Evolutionary conservation across 805 yeast genomes (phyloP).

Genomic region (Candida quercuum): DNA sequence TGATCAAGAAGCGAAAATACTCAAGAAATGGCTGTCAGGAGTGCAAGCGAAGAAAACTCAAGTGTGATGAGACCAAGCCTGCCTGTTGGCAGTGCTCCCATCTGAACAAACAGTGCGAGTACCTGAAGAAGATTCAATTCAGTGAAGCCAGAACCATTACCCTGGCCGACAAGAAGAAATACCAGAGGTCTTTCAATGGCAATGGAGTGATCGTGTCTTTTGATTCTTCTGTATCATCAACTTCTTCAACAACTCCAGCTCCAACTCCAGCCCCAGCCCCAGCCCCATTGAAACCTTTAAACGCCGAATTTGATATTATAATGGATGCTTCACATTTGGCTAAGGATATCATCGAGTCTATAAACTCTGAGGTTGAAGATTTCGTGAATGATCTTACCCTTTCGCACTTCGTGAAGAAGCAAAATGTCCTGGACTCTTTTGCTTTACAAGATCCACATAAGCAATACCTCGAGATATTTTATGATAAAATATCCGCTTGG

Average conservation of each 20-base stretch:
- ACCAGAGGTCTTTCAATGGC: too few species aligned
- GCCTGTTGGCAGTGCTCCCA: constrained; percentile 36
- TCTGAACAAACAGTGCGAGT: constrained; percentile 32
- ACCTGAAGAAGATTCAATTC: constrained; percentile 25
- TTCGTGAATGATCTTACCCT: constrained; percentile 14
- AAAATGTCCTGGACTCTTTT: constrained; percentile 17
- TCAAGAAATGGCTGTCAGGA: constrained; percentile 41
- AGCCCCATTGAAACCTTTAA: constrained; percentile 2
- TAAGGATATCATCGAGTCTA: constrained; percentile 18
- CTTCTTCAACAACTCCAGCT: background rate
- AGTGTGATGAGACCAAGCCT: constrained; percentile 23
- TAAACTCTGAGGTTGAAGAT: constrained; percentile 15
- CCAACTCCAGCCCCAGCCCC: too few species aligned
- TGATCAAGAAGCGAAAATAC: constrained; percentile 32
- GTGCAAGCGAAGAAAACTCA: constrained; percentile 39
- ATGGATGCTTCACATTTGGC: constrained; percentile 20
- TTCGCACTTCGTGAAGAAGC: constrained; percentile 15
- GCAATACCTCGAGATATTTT: constrained; percentile 17
- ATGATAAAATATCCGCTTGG: constrained; percentile 19
- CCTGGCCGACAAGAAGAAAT: background rate
- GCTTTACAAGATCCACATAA: constrained; percentile 19
- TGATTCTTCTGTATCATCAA: background rate
- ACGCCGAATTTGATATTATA: constrained; percentile 13
- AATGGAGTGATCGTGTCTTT: background rate
- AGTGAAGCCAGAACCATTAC: constrained; percentile 15